Base-by-base conservation (phyloP, 169 alveolate genomes). In the Plasmodium reichenowi region DNA sequence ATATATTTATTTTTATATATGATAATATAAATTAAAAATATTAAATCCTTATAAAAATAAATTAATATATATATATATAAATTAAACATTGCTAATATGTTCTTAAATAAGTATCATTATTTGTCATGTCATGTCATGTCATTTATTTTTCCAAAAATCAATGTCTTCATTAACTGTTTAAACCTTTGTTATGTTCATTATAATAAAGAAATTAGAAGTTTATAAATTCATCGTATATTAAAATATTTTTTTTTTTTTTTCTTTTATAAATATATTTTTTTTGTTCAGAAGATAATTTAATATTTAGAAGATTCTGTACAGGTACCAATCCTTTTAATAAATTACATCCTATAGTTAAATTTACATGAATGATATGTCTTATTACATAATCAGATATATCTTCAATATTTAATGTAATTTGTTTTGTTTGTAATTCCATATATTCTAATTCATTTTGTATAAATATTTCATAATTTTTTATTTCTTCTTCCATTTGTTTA, bases 401-500 rank as follows among this genome's bases (percentile, higher is more conserved):
- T 6, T 54, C 71, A 58, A 73, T 43, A 32, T 73, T 73, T 59
- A 24, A 22, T 29, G 24, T 56, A 32, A 54, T 73, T 9, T 24
- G 4, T 29, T 73, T n/a, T 15, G 29, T 73, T 73, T 73, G n/a
- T 15, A 24, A 4, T 20, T 3, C 29, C 32, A 56, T 20, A 58
- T 13, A 54, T 12, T 73, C 29, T 73, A 73, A 29, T 13, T 73
- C 58, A 13, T 73, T 43, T 73, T 73, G 48, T 24, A 73, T 73
- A n/a, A 13, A 1, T 26, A 56, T 17, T 73, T 73, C 60, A 73
- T 10, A 72, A 72, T 26, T 73, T 56, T 54, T 56, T 29, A 54
- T 52, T 58, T 73, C 72, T 73, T 29, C 24, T 73, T 73, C 87
- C 72, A 73, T 17, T 73, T 73, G 10, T 56, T 73, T 59, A 15